Conservation (phyloP, 306 rosid genomes). For the Inga oerstediana region DNA sequence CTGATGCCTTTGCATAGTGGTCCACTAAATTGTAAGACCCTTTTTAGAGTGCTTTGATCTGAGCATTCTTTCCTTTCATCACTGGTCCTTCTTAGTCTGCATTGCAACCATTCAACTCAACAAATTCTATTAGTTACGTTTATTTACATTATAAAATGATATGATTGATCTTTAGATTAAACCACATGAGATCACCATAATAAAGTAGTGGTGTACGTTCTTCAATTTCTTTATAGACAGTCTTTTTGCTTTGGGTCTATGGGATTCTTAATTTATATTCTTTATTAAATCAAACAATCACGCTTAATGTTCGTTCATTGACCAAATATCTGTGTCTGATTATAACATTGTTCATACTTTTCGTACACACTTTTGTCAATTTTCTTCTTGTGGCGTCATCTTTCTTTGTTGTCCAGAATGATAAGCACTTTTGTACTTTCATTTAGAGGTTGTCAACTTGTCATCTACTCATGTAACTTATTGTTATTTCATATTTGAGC, state of each 20-base stretch:
- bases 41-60: neutral
- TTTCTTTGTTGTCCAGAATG: neutral
- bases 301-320: no score
- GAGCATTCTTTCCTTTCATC: neutral
- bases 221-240: neutral
- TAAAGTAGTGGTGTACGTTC: neutral
- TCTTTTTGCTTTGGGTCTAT: neutral
- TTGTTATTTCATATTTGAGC: no score
- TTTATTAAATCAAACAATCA: no score
- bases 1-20: neutral
- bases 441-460: neutral
- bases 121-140: neutral
- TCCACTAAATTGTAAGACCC: neutral
- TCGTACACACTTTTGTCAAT: neutral
- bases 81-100: neutral
- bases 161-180: neutral
- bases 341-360: neutral
- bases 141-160: no score
- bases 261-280: neutral
- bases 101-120: neutral
- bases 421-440: neutral
- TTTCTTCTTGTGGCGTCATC: neutral
- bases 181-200: neutral
- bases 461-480: neutral
- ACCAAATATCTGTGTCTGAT: neutral